phyloP scores from a whole-genome alignment of 805 yeast species.

The Monosporozyma yasuniensis region DNA sequence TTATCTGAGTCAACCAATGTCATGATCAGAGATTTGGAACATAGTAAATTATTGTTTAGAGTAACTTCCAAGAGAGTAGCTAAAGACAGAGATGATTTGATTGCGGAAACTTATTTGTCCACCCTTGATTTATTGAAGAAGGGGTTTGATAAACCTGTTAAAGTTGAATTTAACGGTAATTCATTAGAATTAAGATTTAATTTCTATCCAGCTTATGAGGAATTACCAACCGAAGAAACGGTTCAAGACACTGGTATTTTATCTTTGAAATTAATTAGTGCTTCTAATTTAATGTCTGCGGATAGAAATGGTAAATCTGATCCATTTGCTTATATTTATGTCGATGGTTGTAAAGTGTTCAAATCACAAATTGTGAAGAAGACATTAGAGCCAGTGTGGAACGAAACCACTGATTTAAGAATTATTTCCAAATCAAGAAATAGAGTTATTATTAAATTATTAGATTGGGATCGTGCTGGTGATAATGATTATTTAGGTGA shows the following conservation, averaged over 20 bases:
- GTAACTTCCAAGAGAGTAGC: conserved; percentile 45
- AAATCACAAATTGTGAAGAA: conserved; percentile 57
- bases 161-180: conserved; percentile 37
- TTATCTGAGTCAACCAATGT: conserved; percentile 45
- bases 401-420: conserved; percentile 53
- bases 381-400: conserved; percentile 68
- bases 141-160: conserved; percentile 40
- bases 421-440: conserved; percentile 55
- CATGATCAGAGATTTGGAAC: conserved; percentile 61
- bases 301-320: conserved; percentile 74
- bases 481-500: conserved; percentile 53
- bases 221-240: conserved; percentile 50
- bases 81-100: conserved; percentile 38
- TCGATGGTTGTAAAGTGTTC: conserved; percentile 46
- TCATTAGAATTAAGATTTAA: conserved; percentile 43
- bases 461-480: conserved; percentile 77
- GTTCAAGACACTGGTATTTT: conserved; percentile 61
- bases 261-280: conserved; percentile 48
- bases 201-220: conserved; percentile 49
- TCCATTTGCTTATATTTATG: conserved; percentile 47
- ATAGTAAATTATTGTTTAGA: conserved; percentile 50
- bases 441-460: conserved; percentile 40
- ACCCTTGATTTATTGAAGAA: conserved; percentile 48
- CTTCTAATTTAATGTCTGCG: conserved; percentile 44
- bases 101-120: conserved; percentile 40